These are phyloP conservation scores for Coemansia sp. DNA, from an alignment of 192 early-diverging fungal genomes.

Conservation along the genomic window DNA sequence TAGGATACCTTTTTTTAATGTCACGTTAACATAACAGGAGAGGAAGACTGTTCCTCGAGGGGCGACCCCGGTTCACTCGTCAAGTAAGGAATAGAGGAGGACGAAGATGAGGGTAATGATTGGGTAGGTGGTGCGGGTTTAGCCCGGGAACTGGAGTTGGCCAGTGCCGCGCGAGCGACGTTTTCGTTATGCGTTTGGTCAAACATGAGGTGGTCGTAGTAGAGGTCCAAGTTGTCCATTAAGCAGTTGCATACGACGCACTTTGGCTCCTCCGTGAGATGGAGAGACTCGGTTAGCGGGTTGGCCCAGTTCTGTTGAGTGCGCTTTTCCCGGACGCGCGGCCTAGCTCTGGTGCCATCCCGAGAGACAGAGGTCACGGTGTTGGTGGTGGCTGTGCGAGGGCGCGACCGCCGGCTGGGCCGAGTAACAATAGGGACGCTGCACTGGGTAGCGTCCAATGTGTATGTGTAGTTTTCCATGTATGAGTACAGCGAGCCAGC, in stretches of 20 bases:
- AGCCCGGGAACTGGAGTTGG: background rate
- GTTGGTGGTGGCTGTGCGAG: background rate
- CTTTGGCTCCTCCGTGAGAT: conserved; percentile 20
- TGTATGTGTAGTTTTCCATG: background rate
- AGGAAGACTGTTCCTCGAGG: background rate
- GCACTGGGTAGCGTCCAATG: background rate
- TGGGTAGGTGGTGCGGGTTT: background rate
- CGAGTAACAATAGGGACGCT: background rate
- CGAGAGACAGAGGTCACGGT: background rate
- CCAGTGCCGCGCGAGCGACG: background rate
- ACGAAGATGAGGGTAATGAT: background rate
- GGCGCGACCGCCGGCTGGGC: background rate
- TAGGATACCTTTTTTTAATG: background rate
- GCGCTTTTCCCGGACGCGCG: background rate
- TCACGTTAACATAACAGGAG: background rate
- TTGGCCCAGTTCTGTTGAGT: conserved; percentile 11
- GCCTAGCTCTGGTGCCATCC: background rate
- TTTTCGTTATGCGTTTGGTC: conserved; percentile 29
- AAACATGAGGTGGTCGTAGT: conserved; percentile 47
- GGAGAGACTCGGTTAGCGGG: conserved; percentile 9
- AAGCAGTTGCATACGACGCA: conserved; percentile 27
- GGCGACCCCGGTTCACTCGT: background rate
- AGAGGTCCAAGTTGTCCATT: conserved; percentile 43
- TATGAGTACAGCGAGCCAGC: background rate
- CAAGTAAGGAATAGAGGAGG: background rate